Base-by-base conservation (phyloP, 495 filamentous ascomycete genomes). In the Penicillium bovifimosum region DNA sequence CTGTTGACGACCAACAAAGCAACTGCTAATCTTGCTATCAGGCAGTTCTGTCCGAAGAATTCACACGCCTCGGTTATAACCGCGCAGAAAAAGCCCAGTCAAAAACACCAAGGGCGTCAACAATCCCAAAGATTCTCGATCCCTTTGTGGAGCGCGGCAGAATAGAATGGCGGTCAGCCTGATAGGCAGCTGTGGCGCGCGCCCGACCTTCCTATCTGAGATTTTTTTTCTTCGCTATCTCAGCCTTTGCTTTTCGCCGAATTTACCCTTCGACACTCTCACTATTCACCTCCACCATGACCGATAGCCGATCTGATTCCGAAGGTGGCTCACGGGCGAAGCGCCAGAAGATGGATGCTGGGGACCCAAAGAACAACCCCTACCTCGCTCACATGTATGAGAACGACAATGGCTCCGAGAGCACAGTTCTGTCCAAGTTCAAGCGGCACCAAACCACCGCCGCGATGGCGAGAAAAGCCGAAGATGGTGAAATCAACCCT, bases 301-400 rank as follows among this genome's bases (percentile, higher is more conserved):
- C 60, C 61, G 71, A 71, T 64, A 66, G 67, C 50, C 69, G 66
- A 49, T 64, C 71, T 52, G 72, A 75, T 34, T 59, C 65, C 28
- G 64, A 74, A 41, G 71, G 71, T 46, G 65, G 69, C 41, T 70
- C 64, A 27, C 71, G 75, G 35, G 61, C 65, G 28, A 79, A 79
- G 61, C 73, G 76, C 45, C 76, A 71, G 53, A 78, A 76, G 67
- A 76, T 69, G 56, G 62, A 73, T n/a, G 75, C 70, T 27, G 71
- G 71, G 20, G 78, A 83, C 57, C 79, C 80, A 47, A 76, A 75
- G 53, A 62, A 73, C 48, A 97, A 96, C 62, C 87, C 87, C 2
- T 97, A 99, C 68, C 82, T 97, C 43, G 90, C 91, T 43, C 95
- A 99, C 64, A 87, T 87, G 81, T 86, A 90, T 67, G 66, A 66